phyloP scores from a whole-genome alignment of 2,329 filamentous ascomycete genomes.

The Pestalotiopsis sp. region DNA sequence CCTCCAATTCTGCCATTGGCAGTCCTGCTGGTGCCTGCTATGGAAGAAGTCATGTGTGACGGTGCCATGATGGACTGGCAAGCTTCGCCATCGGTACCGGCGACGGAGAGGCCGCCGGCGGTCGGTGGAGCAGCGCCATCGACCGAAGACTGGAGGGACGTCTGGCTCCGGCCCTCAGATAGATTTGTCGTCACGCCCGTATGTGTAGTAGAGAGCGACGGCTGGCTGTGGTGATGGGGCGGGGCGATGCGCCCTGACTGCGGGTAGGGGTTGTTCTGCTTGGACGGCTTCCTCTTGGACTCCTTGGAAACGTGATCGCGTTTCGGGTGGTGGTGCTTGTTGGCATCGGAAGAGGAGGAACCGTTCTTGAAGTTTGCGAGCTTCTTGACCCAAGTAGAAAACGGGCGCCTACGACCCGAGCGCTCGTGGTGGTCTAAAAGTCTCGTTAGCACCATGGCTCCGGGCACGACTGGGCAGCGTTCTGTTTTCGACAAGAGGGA shows the following conservation, averaged over 20 bases:
- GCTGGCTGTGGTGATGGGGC: slow-evolving; percentile 46
- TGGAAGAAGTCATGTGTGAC: slow-evolving; percentile 69
- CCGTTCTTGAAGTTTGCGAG: slow-evolving; percentile 80
- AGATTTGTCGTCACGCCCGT: slow-evolving; percentile 51
- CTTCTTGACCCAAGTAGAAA: slow-evolving; percentile 93
- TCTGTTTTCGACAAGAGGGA: neutral
- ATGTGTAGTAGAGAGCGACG: slow-evolving; percentile 59
- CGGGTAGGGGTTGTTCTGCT: slow-evolving; percentile 90
- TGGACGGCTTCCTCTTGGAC: slow-evolving; percentile 61
- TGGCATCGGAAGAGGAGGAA: slow-evolving; percentile 61
- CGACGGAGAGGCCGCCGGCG: slow-evolving; percentile 71
- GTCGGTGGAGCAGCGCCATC: slow-evolving; percentile 61
- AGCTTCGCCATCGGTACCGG: slow-evolving; percentile 78
- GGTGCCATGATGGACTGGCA: slow-evolving; percentile 74
- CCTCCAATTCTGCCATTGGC: slow-evolving; percentile 70
- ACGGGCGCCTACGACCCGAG: slow-evolving; percentile 75
- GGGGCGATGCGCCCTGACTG: slow-evolving; percentile 67
- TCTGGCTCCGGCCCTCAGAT: slow-evolving; percentile 59
- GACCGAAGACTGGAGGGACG: slow-evolving; percentile 62
- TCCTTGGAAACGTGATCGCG: slow-evolving; percentile 40
- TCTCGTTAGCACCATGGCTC: slow-evolving; percentile 3
- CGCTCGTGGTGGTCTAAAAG: slow-evolving; percentile 60
- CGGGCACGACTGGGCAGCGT: neutral
- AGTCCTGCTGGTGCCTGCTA: slow-evolving; percentile 75
- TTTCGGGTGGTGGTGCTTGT: slow-evolving; percentile 41